Evolutionary conservation across 2,329 filamentous ascomycete genomes (phyloP).

Genomic region (Westerdykella ornata): DNA sequence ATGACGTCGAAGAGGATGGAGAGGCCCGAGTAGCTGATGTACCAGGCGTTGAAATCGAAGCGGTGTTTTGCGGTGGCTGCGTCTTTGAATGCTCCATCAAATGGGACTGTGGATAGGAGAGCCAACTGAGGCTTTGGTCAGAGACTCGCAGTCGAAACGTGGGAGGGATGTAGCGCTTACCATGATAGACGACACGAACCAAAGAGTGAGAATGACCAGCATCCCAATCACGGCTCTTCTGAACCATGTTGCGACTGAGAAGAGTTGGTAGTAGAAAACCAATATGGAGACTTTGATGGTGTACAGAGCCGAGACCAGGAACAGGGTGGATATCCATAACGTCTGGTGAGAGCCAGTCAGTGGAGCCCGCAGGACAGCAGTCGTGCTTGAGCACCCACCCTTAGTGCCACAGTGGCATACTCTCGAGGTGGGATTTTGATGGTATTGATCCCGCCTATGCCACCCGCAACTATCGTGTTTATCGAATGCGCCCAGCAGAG

Average conservation of each 20-base stretch:
- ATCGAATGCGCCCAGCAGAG: slow-evolving; percentile 13
- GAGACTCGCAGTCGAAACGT: neutral
- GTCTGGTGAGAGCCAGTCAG: slow-evolving; percentile 5
- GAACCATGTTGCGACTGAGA: slow-evolving; percentile 7
- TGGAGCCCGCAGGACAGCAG: neutral
- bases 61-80: slow-evolving; percentile 10
- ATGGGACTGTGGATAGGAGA: slow-evolving; percentile 8
- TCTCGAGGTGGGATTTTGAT: slow-evolving; percentile 8
- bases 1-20: slow-evolving; percentile 13
- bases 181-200: slow-evolving; percentile 11
- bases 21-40: slow-evolving; percentile 10
- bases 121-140: slow-evolving; percentile 1
- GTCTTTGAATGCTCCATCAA: slow-evolving; percentile 9
- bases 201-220: slow-evolving; percentile 6
- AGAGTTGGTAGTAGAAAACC: slow-evolving; percentile 13
- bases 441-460: slow-evolving; percentile 9
- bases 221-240: slow-evolving; percentile 4
- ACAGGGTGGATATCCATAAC: slow-evolving; percentile 10
- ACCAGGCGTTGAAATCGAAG: slow-evolving; percentile 15
- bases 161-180: slow-evolving; percentile 3
- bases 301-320: slow-evolving; percentile 10
- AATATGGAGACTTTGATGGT: slow-evolving; percentile 14
- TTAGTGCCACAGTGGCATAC: slow-evolving; percentile 10
- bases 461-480: slow-evolving; percentile 10
- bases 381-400: slow-evolving; percentile 3